Base-by-base conservation (phyloP, 148 eudicot species). In the Beta vulgaris region DNA sequence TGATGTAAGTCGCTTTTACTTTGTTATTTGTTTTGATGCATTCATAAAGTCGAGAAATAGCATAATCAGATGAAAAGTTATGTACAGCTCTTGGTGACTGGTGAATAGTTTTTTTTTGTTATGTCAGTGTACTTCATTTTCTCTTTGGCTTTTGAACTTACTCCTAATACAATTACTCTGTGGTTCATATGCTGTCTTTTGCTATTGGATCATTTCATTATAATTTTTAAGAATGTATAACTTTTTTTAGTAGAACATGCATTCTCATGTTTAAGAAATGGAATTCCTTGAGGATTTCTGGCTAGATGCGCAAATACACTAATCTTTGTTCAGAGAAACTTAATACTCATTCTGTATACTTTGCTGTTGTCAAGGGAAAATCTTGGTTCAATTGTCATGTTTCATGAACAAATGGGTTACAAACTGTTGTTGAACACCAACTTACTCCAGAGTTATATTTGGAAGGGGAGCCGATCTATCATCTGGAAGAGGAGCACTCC, bases 1-100 rank as follows among this genome's bases (percentile, higher is more conserved):
- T 77, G 89, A 91, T 79, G 99, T 95, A 85, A 84, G 97, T 83
- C 80, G 26, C 60, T 77, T 61, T 62, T 18, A 19, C 4, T 70
- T 54, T 55, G 35, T 31, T 76, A 21, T 75, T 15, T 83, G 64
- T 18, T 42, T 69, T 57, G 26, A 31, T 37, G 54, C 39, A 8
- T 42, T 40, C 29, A 1, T 21, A 55, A 42, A 59, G 28, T 37
- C 37, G 13, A 62, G 31, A 34, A 26, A n/a, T n/a, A n/a, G 16
- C 28, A 58, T 58, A 12, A 8, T 57, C 16, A 11, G 34, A 57
- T 28, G 32, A 57, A 23, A 15, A 25, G 32, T 54, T 28, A n/a
- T 57, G 16, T 13, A 9, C 32, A 57, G 62, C 18, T 57, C 55
- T 57, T 54, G 59, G 7, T 54, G 19, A n/a, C 9, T 55, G 60